Conservation (phyloP, 495 filamentous ascomycete species). For the Penicillium longicatenatum region DNA sequence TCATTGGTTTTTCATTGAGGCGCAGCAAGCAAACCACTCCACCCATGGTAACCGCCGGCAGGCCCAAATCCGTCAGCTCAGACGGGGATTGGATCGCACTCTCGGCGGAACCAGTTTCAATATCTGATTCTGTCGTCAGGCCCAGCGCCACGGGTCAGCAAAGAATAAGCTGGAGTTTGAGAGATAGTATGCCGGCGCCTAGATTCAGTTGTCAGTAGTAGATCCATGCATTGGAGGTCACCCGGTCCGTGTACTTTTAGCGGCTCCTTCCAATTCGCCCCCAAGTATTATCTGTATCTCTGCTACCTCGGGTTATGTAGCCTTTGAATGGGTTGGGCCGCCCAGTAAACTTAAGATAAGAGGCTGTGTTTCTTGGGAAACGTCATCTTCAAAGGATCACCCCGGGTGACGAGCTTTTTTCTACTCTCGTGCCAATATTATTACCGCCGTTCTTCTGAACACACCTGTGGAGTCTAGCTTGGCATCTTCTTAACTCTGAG, state of each 20-base stretch:
- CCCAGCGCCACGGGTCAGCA: neutral
- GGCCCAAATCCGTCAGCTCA: neutral
- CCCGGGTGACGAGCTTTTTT: neutral
- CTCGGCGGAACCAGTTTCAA: neutral
- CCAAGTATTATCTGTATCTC: neutral
- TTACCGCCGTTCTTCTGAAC: neutral
- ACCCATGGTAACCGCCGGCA: conserved; percentile 3
- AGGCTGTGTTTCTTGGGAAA: neutral
- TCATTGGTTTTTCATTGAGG: conserved; percentile 8
- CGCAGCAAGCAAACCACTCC: conserved; percentile 10
- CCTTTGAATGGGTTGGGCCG: neutral
- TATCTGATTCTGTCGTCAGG: conserved; percentile 3
- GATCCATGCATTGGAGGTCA: neutral
- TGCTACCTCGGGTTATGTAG: neutral
- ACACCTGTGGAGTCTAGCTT: conserved; percentile 1
- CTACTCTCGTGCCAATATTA: neutral
- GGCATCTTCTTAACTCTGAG: conserved; percentile 4
- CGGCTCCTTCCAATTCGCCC: neutral
- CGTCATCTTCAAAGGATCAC: conserved; percentile 2
- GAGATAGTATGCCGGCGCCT: neutral
- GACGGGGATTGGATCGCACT: neutral
- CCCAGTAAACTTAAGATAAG: neutral
- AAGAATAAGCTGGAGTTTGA: conserved; percentile 4
- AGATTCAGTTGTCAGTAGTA: neutral
- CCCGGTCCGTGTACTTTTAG: too few relatives aligned